These are phyloP conservation scores for Boletus eberwhitei DNA, from an alignment of 768 basidiomycete genomes.

Conservation along the genomic window DNA sequence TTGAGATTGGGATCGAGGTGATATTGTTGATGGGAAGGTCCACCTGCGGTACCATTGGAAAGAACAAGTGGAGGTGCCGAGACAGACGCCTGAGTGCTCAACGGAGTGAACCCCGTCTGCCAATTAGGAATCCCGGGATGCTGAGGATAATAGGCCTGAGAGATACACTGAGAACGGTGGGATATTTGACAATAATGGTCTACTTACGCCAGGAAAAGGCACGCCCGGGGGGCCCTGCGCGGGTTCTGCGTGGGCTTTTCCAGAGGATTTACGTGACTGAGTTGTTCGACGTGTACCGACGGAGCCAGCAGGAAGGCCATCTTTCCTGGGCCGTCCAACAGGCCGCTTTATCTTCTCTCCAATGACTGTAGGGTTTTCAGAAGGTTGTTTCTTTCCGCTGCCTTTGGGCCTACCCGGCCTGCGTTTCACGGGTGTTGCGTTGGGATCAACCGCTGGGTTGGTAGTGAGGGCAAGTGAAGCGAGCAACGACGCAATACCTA, in stretches of 20 bases:
- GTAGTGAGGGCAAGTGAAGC: constrained; percentile 5
- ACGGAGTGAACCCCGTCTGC: constrained; percentile 30
- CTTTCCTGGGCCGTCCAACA: constrained; percentile 78
- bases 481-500: constrained; percentile 3
- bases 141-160: constrained; percentile 32
- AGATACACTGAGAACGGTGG: constrained; percentile 1
- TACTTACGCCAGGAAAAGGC: constrained; percentile 31
- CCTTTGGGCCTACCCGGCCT: constrained; percentile 77
- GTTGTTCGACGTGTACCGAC: constrained; percentile 45
- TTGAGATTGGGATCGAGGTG: constrained; percentile 51
- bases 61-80: constrained; percentile 35
- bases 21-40: constrained; percentile 26
- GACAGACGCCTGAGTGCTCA: constrained; percentile 23
- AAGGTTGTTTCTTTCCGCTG: constrained; percentile 64
- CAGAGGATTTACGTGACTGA: constrained; percentile 40
- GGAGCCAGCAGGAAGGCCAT: constrained; percentile 76
- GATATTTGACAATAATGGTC: background rate
- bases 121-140: constrained; percentile 31
- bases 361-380: constrained; percentile 35
- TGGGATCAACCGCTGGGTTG: constrained; percentile 25
- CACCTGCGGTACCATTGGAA: constrained; percentile 22
- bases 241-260: constrained; percentile 22
- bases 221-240: constrained; percentile 26
- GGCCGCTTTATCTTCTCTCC: constrained; percentile 68
- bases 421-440: constrained; percentile 48